These are phyloP conservation scores for Bryoglossum gracile DNA, from an alignment of 495 filamentous ascomycete genomes.

Conservation along the genomic window DNA sequence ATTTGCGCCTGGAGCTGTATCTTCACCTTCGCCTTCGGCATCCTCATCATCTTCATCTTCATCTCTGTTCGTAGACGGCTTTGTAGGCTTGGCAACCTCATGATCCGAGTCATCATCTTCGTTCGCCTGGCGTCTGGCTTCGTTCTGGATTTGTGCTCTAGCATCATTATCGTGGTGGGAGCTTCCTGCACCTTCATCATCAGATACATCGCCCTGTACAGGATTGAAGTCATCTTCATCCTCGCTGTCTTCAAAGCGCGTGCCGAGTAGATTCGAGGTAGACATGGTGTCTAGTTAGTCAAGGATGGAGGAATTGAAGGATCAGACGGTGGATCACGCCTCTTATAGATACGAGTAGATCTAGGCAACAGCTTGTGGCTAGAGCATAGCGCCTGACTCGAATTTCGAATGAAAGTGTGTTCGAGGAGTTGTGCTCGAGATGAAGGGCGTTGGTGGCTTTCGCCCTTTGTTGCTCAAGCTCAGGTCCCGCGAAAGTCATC, in stretches of 20 bases:
- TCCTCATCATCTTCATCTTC: conserved; percentile 48
- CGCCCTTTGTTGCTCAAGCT: no score
- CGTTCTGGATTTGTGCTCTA: conserved; percentile 15
- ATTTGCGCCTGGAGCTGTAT: conserved; percentile 38
- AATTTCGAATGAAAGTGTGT: no score
- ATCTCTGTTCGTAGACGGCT: conserved; percentile 24
- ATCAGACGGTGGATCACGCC: no score
- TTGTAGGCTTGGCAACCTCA: no score
- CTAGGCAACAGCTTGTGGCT: no score
- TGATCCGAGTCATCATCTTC: conserved; percentile 18
- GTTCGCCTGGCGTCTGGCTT: conserved; percentile 19
- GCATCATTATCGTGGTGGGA: conserved; percentile 29
- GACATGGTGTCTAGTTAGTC: conserved; percentile 44
- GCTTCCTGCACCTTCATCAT: conserved; percentile 50
- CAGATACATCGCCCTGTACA: conserved; percentile 56
- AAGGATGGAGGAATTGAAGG: no score
- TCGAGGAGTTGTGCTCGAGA: no score
- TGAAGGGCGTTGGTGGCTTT: no score
- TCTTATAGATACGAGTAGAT: no score
- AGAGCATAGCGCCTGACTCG: no score
- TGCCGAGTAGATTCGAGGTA: conserved; percentile 39
- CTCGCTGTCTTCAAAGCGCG: conserved; percentile 57
- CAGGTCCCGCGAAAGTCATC: no score
- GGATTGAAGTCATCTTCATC: conserved; percentile 82
- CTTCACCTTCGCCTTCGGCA: conserved; percentile 32